Evolutionary conservation across 2,329 filamentous ascomycete species (phyloP), one percentile per base, ranked within the genome.

Genomic region (Nemania abortiva): DNA sequence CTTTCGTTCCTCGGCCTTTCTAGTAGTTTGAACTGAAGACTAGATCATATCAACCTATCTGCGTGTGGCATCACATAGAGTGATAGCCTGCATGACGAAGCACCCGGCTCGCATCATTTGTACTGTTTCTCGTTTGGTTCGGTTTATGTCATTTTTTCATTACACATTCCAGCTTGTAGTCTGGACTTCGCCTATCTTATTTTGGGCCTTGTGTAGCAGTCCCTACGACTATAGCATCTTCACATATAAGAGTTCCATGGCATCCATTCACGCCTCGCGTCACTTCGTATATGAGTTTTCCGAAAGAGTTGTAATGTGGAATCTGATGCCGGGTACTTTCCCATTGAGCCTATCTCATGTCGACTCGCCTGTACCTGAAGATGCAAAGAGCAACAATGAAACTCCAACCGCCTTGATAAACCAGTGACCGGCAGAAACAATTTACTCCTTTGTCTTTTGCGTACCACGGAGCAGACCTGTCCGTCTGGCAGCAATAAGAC

Each of bases 401-500:
- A 88, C 89, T 89, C 88, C 87, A 87, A 85, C 86, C 85, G 80
- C 81, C 84, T 85, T 84, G 85, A 84, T 84, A 81, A 85, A 85
- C 70, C 77, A 78, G 78, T 78, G 76, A 77, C 75, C 75, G 71
- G 72, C 72, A 76, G 73, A 76, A 72, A 74, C 70, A 81, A 79
- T 82, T 87, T 94, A 95, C 78, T 99, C 97, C 94, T 99, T 99
- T 84, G 90, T 94, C 93, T 99, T 99, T 89, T 99, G 96, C 84
- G 96, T 98, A 97, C 96, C 96, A 88, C 96, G 95, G 84, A 99
- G 91, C 87, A 99, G 91, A 98, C 96, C 96, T 85, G 96, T 99
- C 90, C 97, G 93, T 87, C 96, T 91, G 86, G 96, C 96, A 86
- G 96, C 96, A 88, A 99, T 99, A 84, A 99, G 95, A 98, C 96